These are phyloP conservation scores for Phytophthora palmivora DNA, from an alignment of 352 stramenopile species.

Conservation along the genomic window DNA sequence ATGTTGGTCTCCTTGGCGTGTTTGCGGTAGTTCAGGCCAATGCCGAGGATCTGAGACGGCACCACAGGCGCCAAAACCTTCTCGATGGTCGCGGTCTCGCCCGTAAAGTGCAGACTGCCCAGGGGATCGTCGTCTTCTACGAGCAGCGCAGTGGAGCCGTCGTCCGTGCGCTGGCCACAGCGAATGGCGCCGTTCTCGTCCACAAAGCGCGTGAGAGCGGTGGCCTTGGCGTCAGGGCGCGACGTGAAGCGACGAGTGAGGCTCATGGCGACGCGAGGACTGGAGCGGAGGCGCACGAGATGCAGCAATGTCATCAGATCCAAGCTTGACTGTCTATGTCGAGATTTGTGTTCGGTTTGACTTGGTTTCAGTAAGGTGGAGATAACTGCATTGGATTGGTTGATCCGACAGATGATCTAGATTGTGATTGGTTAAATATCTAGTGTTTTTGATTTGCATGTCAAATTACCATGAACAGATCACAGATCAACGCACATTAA, in stretches of 20 bases:
- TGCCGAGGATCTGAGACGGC: conserved; percentile 85
- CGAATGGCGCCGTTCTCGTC: conserved; percentile 62
- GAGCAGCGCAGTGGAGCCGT: conserved; percentile 50
- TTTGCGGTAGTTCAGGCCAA: conserved; percentile 92
- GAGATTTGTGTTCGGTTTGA: conserved; percentile 5
- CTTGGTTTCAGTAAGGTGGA: not conserved
- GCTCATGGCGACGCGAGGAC: conserved; percentile 18
- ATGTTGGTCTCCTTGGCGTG: conserved; percentile 90
- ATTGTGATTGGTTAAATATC: not conserved
- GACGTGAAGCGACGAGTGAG: conserved; percentile 18
- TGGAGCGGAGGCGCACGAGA: conserved; percentile 23
- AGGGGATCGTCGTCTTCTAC: conserved; percentile 77
- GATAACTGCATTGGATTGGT: not conserved
- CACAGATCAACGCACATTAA: conserved; percentile 8
- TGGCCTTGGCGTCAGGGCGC: conserved; percentile 38
- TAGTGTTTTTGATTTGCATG: no score
- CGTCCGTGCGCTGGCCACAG: conserved; percentile 60
- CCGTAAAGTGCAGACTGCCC: conserved; percentile 67
- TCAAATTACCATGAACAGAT: no score
- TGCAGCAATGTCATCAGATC: conserved; percentile 30
- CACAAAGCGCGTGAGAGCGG: conserved; percentile 71
- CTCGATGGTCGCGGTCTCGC: conserved; percentile 63
- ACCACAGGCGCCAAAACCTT: conserved; percentile 83
- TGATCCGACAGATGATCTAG: no score
- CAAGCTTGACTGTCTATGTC: no score